phyloP scores from a whole-genome alignment of 495 filamentous ascomycete genomes.

The Cercophora samala region DNA sequence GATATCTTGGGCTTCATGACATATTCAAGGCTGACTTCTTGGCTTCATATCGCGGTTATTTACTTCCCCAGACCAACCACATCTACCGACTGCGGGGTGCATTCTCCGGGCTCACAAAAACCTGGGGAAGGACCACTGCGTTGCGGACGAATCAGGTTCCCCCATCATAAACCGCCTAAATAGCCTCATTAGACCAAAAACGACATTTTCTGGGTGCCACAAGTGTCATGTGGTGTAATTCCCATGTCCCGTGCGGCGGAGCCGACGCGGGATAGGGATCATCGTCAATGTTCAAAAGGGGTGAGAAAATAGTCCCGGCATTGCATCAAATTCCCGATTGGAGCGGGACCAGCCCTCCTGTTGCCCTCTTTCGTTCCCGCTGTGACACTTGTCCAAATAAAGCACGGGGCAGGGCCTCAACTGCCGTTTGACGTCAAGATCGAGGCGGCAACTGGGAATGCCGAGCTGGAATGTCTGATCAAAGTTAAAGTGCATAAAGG shows the following conservation, averaged over 20 bases:
- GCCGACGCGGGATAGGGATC: not conserved
- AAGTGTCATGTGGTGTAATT: not conserved
- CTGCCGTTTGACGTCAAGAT: not conserved
- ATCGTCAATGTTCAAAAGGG: not conserved
- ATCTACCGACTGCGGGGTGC: slow-evolving; percentile 13
- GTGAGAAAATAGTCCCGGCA: not conserved
- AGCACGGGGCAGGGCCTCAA: not conserved
- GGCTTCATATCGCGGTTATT: not conserved
- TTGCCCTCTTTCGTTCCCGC: not conserved
- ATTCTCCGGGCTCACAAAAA: not conserved
- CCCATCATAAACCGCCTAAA: not conserved
- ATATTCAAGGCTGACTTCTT: not conserved
- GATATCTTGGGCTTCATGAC: not conserved
- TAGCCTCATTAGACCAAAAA: not conserved
- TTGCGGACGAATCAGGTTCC: not conserved
- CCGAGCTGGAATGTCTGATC: not conserved
- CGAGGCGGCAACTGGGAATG: not conserved
- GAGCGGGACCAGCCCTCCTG: not conserved
- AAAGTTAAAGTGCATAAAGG: not conserved
- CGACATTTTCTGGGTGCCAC: not conserved
- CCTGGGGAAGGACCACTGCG: not conserved
- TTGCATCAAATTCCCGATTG: not conserved
- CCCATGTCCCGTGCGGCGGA: not conserved
- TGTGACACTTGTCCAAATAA: not conserved
- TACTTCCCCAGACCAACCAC: not conserved